Evolutionary conservation across 169 alveolate genomes (phyloP), one percentile per base, ranked within the genome.

Genomic region (Cryptosporidium xiaoi): DNA sequence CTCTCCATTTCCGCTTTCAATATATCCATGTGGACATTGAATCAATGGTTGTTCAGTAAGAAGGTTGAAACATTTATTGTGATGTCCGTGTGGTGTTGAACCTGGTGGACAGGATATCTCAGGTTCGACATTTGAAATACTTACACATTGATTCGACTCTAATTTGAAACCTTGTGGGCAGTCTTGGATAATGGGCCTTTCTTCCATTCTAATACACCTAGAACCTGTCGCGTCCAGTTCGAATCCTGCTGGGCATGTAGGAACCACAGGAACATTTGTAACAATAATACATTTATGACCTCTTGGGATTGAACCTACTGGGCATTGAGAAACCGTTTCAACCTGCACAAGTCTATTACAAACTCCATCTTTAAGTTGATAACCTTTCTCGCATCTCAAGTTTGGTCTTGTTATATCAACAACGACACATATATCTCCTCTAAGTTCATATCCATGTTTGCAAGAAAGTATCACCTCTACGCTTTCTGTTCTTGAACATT

Each of bases 41-140:
- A 60, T n/a, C 51, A 77, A 24, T 24, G 87, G 87, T 27, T 77
- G 87, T 29, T 77, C 87, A 15, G 87, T 77, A 46, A 77, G 51
- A 2, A 77, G 50, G 34, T 56, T 77, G 64, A 60, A 77, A 31
- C 87, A 77, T 66, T 60, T 77, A 29, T 77, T 77, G 67, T 69
- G 83, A 12, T 77, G 87, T 13, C 87, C 87, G 27, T 77, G 87
- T 0, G 87, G 71, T 0, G 87, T 77, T 27, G 87, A 60, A 3
- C 87, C 87, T 20, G 87, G 87, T 46, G 87, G 87, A 24, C 87
- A 77, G 64, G 87, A 40, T 27, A 77, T 51, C 16, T 77, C 87
- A 27, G 87, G 87, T 27, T 77, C 87, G 15, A 77, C 87, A 60
- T 77, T 77, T 56, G 87, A 60, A 40, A 77, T 62, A 36, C 87